phyloP scores from a whole-genome alignment of 441 rosid genomes.

The Geranium incanum region DNA sequence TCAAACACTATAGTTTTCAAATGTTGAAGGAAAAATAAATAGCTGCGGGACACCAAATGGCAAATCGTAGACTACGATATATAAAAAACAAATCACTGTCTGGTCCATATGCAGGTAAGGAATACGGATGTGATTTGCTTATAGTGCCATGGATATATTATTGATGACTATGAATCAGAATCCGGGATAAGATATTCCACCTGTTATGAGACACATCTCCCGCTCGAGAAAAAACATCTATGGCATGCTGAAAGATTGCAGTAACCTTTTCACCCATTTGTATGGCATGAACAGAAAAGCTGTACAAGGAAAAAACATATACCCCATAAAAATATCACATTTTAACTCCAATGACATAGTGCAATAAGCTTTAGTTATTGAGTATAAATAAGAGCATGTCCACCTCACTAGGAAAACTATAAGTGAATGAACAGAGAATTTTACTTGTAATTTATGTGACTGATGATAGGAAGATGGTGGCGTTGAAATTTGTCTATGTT shows the following conservation, averaged over 20 bases:
- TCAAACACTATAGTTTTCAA: background rate
- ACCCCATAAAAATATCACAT: conserved; percentile 8
- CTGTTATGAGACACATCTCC: conserved; percentile 60
- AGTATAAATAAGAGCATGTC: background rate
- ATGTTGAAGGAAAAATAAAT: background rate
- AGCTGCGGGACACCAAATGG: conserved; percentile 1
- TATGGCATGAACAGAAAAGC: conserved; percentile 89
- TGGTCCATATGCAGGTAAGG: conserved; percentile 10
- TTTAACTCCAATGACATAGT: conserved; percentile 13
- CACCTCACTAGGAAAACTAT: conserved; percentile 13
- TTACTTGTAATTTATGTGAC: conserved; percentile 88
- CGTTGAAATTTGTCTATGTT: conserved; percentile 50
- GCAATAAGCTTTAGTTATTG: conserved; percentile 9
- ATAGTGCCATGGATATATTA: conserved; percentile 12
- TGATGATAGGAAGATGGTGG: conserved; percentile 71
- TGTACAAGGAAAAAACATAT: conserved; percentile 26
- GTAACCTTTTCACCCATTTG: conserved; percentile 93
- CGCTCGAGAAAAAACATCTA: conserved; percentile 62
- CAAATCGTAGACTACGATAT: conserved; percentile 11
- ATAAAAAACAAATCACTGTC: conserved; percentile 4
- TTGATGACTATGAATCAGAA: background rate
- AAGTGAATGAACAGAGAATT: conserved; percentile 11
- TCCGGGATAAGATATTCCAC: conserved; percentile 28
- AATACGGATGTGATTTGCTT: background rate
- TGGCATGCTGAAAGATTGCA: conserved; percentile 75